Evolutionary conservation across 441 rosid species (phyloP), one percentile per base, ranked within the genome.

Genomic region (Macaranga tanarius): DNA sequence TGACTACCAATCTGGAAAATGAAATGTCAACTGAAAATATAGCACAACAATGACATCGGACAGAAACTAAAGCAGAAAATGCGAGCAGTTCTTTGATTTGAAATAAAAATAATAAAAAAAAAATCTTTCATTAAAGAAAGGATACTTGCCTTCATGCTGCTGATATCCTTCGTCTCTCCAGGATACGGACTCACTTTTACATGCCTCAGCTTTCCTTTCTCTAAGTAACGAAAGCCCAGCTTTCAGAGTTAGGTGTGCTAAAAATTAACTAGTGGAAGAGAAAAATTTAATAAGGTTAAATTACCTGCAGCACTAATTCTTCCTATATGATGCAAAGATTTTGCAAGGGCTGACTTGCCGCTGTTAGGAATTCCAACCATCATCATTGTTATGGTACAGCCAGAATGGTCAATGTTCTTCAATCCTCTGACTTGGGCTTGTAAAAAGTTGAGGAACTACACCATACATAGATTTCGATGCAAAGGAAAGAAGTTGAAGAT

Each of bases 141-240:
- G 26, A 15, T 23, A 38, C 77, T 68, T 59, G 85, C 96, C 93
- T 93, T 93, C 76, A 88, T 81, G 87, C 92, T 89, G 87, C 75
- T 85, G 78, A 93, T 90, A 73, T 88, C 86, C 83, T 84, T 87
- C 5, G 95, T 89, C 74, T 88, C 93, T 73, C 93, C 93, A 19
- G 97, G 97, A 26, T 85, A 80, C 12, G 95, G 78, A 77, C 87
- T 92, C 68, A 89, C 92, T 3, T 54, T 79, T 25, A 82, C 84
- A 80, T 86, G 92, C 86, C 83, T 90, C 73, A 91, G 82, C 82
- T 84, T 93, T 61, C 98, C 97, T 78, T 90, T 93, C 82, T 91
- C 97, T 93, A n/a, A 52, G 0, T n/a, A 70, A 4, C 47, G 72
- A 69, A 56, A 68, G 40, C 62, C 72, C 26, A 19, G 12, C 11